Base-by-base conservation (phyloP, 352 stramenopile genomes). In the Phytophthora idaei region DNA sequence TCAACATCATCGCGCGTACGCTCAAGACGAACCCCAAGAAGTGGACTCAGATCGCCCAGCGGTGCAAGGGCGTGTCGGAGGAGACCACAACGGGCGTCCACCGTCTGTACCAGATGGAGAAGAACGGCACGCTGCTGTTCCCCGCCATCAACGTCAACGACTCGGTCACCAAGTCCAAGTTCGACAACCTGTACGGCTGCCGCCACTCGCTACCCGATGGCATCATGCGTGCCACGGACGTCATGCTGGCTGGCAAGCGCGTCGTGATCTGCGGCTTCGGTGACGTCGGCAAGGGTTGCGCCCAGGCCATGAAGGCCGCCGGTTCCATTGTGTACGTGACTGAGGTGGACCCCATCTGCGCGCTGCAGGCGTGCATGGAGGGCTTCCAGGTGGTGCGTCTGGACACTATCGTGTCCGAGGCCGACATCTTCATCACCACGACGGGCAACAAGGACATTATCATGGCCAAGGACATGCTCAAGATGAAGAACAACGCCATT, bases 401-500 rank as follows among this genome's bases (percentile, higher is more conserved):
- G 45, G 90, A 97, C 46, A 89, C 95, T 32, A 84, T 99, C 45
- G 80, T 99, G 34, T 57, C 61, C 0, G 74, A 69, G 32, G 95
- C 84, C 37, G 97, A 99, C 81, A 99, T 99, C 63, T 98, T 99
- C 80, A 98, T 99, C 79, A 99, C 97, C 68, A 98, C 97, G 65
- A 99, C 97, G 11, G 97, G 97, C 68, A 99, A 99, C 92, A 99
- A 99, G 90, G 96, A 97, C 70, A 99, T 99, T 74, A 97, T 99
- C 79, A 99, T 99, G 95, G 84, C 80, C 17, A 75, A 89, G 4
- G 80, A 97, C 81, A 99, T 99, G 96, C 64, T 78, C 48, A 97
- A 99, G 88, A 99, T 99, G 97, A 99, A 99, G 90, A 99, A 99
- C 95, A 99, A 99, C 79, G 97, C 97, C 57, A 99, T 99, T 70